These are phyloP conservation scores for Anthoceros angustus DNA, from an alignment of 225 moss, liverwort and hornwort species.

Conservation along the genomic window DNA sequence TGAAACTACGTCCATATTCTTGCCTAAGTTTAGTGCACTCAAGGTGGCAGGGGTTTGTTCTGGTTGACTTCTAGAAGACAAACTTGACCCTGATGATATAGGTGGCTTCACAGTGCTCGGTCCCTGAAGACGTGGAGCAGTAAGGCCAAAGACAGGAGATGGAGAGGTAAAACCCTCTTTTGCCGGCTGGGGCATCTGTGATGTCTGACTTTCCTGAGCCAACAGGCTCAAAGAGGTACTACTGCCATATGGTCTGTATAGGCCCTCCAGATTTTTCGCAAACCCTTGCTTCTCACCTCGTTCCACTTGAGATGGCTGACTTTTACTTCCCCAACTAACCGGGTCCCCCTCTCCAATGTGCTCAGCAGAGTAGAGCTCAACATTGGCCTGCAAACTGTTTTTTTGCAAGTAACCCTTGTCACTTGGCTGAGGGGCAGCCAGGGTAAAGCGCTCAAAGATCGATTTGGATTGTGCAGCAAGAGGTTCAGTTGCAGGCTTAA, in stretches of 20 bases:
- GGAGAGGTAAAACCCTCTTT: background rate
- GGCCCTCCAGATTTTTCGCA: conserved; percentile 7
- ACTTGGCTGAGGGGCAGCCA: conserved; percentile 10
- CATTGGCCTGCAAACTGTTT: background rate
- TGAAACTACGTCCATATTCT: background rate
- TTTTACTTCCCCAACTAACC: background rate
- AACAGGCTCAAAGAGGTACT: background rate
- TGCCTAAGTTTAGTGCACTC: background rate
- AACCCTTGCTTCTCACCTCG: conserved; percentile 6
- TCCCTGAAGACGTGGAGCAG: background rate
- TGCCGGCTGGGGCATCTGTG: background rate
- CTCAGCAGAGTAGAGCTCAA: too few species aligned
- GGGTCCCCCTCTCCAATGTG: too few species aligned
- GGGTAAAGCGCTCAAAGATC: conserved; percentile 10
- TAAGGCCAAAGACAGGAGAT: background rate
- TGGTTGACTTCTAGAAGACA: background rate
- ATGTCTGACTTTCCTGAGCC: background rate
- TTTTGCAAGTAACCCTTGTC: conserved; percentile 5
- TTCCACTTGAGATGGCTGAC: background rate
- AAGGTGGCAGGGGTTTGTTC: too few species aligned
- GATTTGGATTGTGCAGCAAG: background rate
- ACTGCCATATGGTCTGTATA: conserved; percentile 18
- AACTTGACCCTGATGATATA: background rate
- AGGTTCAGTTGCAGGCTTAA: background rate
- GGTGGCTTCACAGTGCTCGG: background rate